Base-by-base conservation (phyloP, 371 early-diverging fungal genomes). In the Mortierella sp. region DNA sequence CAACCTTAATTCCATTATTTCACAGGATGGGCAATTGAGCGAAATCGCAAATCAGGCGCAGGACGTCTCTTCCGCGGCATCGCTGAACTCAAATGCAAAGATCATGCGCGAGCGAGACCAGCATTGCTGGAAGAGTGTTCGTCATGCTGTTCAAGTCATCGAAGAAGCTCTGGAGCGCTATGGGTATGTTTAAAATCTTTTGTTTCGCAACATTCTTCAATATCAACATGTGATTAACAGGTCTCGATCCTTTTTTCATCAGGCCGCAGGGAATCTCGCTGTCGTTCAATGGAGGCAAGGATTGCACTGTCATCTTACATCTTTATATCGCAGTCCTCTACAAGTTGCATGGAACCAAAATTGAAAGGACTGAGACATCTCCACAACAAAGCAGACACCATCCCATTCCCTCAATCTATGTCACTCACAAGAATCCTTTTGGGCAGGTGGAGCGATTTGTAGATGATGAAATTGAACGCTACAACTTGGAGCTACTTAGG, bases 231-330 rank as follows among this genome's bases (percentile, higher is more conserved):
- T 48, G 48, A 67, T 41, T 36, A 32, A 43, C 62, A 41, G 24
- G 1, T 43, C n/a, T 4, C 33, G 19, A 4, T 40, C 19, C 52
- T 22, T 19, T 32, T 32, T n/a, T 58, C 16, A 9, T 22, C 5
- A 92, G 91, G 24, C 72, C 83, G 19, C 83, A 89, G 7, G 88
- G 87, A 1, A 69, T 94, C 8, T 88, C 95, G 3, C 78, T 98
- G 38, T 94, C 95, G 65, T 98, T 97, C 79, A 98, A 98, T 81
- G 99, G 99, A 16, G 99, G 99, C 28, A 98, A 98, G 83, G 99
- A 98, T 83, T 98, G 99, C 85, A 97, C 97, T 1, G 96, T 96
- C 9, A 84, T 98, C 60, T 86, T 98, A 38, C 94, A 96, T 83
- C 84, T 98, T 32, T 89, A 94, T 15, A 86, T 88, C 11, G 93